Base-by-base conservation (phyloP, 495 filamentous ascomycete genomes). In the Beverwykella pulmonaria region DNA sequence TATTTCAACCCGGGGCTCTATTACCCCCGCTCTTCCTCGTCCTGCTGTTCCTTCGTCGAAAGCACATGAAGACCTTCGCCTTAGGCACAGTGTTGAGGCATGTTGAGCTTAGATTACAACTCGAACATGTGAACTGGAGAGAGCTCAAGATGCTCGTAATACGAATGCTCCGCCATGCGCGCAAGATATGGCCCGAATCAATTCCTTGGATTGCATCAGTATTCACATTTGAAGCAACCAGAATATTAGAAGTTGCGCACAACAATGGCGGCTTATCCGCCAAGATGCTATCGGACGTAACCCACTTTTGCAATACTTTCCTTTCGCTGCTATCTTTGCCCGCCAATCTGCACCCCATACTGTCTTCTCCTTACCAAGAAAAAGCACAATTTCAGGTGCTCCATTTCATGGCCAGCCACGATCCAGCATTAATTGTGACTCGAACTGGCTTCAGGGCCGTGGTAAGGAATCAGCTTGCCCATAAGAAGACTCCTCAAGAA, bases 351-450 rank as follows among this genome's bases (percentile, higher is more conserved):
- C 69, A 75, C 15, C 86, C 88, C 0, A 86, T 82, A 52, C 70
- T 77, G 15, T 81, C 80, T 12, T 74, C 75, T 10, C 72, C 74
- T 1, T 71, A 81, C 47, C 84, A 86, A 64, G 82, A 90, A 63
- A 80, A 78, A 56, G 86, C 87, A 8, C 86, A 90, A 59, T 89
- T 90, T 61, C 78, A 82, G 36, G 73, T 91, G 3, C 76, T 91
- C 4, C 76, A 79, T 56, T 80, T 79, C 36, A 91, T 92, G 89
- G 80, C 83, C 10, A 65, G 78, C 8, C 79, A 84, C 49, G 68
- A 79, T 44, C 87, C 87, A 0, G 79, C 82, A 9, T 70, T 90
- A 34, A 80, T 81, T 2, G 78, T 91, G 3, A 84, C 79, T 4
- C 79, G 83, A 49, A 79, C 80, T 71, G 89, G 89, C 8, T 92